Conservation (phyloP, 345 rosid genomes). For the Hibiscus trionum region DNA sequence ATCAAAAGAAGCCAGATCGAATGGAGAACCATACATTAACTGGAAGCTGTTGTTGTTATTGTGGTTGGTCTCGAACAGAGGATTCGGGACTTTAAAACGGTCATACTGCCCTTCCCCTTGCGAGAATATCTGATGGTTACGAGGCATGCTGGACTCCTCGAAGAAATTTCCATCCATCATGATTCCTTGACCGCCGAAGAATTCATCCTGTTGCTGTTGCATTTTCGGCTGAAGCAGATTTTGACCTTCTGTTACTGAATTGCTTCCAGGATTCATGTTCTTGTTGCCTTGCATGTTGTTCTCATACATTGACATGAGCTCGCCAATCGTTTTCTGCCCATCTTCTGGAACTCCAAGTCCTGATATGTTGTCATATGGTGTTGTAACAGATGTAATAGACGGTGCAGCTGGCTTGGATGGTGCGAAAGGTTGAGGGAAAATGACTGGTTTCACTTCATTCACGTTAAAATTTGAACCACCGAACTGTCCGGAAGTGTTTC, state of each 20-base stretch:
- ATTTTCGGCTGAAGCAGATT: constrained; percentile 34
- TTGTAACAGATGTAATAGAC: constrained; percentile 24
- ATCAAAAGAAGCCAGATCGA: constrained; percentile 54
- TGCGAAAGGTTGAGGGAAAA: constrained; percentile 42
- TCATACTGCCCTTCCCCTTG: constrained; percentile 47
- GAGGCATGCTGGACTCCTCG: constrained; percentile 42
- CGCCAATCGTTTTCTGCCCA: constrained; percentile 82
- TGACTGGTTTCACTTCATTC: constrained; percentile 70
- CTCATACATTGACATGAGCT: constrained; percentile 81
- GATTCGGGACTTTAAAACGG: constrained; percentile 30
- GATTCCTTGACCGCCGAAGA: constrained; percentile 35
- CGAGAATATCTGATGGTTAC: constrained; percentile 34
- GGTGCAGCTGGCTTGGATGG: constrained; percentile 44
- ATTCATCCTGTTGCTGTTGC: constrained; percentile 57
- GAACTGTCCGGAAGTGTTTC: constrained; percentile 40
- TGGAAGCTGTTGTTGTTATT: constrained; percentile 35
- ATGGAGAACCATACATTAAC: constrained; percentile 56
- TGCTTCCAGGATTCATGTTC: constrained; percentile 21
- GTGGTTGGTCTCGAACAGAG: constrained; percentile 38
- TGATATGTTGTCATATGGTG: constrained; percentile 47
- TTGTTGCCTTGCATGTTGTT: constrained; percentile 48
- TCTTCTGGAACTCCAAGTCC: constrained; percentile 84
- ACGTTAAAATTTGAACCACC: constrained; percentile 52
- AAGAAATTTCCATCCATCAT: constrained; percentile 49
- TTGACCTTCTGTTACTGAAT: constrained; percentile 33